These are phyloP conservation scores for Gnomoniopsis smithogilvyi DNA, from an alignment of 2,329 filamentous ascomycete genomes.

Conservation along the genomic window DNA sequence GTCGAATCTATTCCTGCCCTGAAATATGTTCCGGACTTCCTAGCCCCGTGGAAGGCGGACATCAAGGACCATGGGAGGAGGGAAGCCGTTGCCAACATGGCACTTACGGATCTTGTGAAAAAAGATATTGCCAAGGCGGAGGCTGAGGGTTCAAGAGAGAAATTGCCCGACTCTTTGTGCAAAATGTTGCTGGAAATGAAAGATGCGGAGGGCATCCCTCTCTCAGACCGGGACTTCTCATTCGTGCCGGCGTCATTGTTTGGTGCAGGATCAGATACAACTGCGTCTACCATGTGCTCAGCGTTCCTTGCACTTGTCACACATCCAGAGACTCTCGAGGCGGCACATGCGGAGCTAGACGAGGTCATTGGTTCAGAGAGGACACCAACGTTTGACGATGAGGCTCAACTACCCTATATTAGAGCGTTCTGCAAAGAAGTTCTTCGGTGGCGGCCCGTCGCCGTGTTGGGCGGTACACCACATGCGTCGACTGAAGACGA, in stretches of 20 bases:
- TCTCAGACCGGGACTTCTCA: conserved; percentile 38
- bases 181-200: conserved; percentile 39
- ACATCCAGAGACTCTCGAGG: conserved; percentile 38
- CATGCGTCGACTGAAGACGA: conserved; percentile 48
- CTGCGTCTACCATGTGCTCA: conserved; percentile 42
- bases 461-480: conserved; percentile 40
- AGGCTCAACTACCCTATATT: conserved; percentile 28
- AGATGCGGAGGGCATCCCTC: conserved; percentile 33
- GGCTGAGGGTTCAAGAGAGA: conserved; percentile 22
- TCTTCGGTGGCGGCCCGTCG: conserved; percentile 37
- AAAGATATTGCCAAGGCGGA: conserved; percentile 34
- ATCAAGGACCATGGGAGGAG: conserved; percentile 33
- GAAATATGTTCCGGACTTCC: conserved; percentile 38
- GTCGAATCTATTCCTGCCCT: conserved; percentile 43
- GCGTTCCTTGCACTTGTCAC: conserved; percentile 45
- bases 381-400: conserved; percentile 29
- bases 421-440: conserved; percentile 29
- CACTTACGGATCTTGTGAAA: conserved; percentile 36
- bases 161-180: conserved; percentile 38
- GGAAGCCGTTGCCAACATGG: conserved; percentile 39
- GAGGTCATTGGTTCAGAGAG: conserved; percentile 30
- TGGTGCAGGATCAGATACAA: conserved; percentile 49
- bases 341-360: conserved; percentile 41
- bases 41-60: conserved; percentile 46
- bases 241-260: conserved; percentile 39